Conservation (phyloP, 2,329 filamentous ascomycete genomes). For the Shiraia bambusicola region DNA sequence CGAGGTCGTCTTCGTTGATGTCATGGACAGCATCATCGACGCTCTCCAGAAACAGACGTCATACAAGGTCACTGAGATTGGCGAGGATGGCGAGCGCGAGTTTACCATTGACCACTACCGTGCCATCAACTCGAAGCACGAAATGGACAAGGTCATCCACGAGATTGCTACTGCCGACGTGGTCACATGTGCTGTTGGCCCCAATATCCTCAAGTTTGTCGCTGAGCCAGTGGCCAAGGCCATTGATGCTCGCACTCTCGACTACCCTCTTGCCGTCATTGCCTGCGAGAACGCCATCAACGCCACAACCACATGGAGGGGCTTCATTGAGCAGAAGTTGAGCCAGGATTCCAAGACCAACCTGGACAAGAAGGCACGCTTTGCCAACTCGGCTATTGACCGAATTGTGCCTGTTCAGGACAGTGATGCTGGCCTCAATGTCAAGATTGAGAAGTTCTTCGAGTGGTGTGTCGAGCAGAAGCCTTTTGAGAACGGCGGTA, state of each 20-base stretch:
- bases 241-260: conserved; percentile 70
- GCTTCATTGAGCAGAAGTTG: conserved; percentile 76
- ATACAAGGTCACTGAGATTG: conserved; percentile 93
- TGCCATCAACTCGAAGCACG: conserved; percentile 89
- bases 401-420: conserved; percentile 94
- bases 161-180: conserved; percentile 86
- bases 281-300: conserved; percentile 98
- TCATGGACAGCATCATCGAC: conserved; percentile 80
- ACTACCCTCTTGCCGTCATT: conserved; percentile 81
- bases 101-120: conserved; percentile 93
- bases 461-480: conserved; percentile 95
- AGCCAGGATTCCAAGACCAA: conserved; percentile 65
- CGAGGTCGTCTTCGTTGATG: conserved; percentile 95
- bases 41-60: conserved; percentile 71
- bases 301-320: conserved; percentile 83
- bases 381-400: conserved; percentile 97
- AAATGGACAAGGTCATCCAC: conserved; percentile 77
- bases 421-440: conserved; percentile 75
- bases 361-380: conserved; percentile 75
- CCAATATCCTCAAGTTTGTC: conserved; percentile 94
- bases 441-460: conserved; percentile 97
- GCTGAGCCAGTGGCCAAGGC: conserved; percentile 94
- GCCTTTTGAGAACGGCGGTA: conserved; percentile 70
- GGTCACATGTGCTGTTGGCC: conserved; percentile 95
- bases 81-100: conserved; percentile 74